phyloP scores from a whole-genome alignment of 1,284 basidiomycete species.

The Pyrrhoderma lamaoense region DNA sequence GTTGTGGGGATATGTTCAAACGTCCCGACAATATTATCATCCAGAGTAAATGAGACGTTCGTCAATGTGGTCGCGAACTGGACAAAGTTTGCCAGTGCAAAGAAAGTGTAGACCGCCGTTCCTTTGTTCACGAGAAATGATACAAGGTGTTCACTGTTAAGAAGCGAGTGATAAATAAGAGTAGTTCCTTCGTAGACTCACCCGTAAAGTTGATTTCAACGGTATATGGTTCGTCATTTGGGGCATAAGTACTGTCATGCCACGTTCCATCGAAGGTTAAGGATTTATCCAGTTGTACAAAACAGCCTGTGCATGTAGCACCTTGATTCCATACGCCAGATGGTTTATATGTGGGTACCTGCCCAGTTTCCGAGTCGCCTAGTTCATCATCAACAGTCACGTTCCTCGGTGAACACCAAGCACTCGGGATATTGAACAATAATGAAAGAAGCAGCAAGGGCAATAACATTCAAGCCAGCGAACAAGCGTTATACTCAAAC shows the following conservation, averaged over 20 bases:
- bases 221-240: background rate
- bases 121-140: too few species aligned
- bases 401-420: background rate
- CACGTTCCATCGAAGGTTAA: background rate
- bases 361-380: background rate
- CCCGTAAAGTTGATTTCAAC: too few species aligned
- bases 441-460: background rate
- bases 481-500: too few species aligned
- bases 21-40: conserved; percentile 8
- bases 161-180: too few species aligned
- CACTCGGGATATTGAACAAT: background rate
- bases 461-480: background rate
- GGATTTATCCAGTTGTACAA: background rate
- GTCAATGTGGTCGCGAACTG: background rate
- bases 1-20: conserved; percentile 8
- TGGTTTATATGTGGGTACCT: background rate
- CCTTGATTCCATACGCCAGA: background rate
- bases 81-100: background rate
- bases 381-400: background rate
- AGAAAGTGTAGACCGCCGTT: conserved; percentile 1
- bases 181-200: too few species aligned
- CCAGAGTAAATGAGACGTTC: conserved; percentile 2
- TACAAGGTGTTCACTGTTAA: too few species aligned
- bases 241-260: background rate
- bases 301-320: conserved; percentile 9